Evolutionary conservation across 352 stramenopile genomes (phyloP).

Genomic region (Pythium oligandrum): DNA sequence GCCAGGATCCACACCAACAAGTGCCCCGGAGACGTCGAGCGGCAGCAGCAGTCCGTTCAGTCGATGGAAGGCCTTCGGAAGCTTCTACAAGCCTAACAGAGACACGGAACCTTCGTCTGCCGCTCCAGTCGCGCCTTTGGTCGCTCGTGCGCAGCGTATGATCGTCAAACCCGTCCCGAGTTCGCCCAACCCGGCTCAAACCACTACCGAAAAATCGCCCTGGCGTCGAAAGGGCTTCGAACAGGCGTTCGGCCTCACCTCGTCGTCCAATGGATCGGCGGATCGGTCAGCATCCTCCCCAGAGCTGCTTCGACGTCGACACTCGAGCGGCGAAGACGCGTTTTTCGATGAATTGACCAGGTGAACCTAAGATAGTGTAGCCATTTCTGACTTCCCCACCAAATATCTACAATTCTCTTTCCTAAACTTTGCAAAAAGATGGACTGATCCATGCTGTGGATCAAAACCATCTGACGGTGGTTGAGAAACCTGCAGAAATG

Average conservation of each 20-base stretch:
- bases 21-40: background rate
- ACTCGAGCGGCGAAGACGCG: background rate
- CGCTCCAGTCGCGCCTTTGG: slow-evolving; percentile 14
- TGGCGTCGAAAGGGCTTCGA: slow-evolving; percentile 16
- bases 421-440: too few relatives aligned
- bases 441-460: too few relatives aligned
- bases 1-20: background rate
- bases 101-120: slow-evolving; percentile 3
- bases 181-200: slow-evolving; percentile 8
- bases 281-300: slow-evolving; percentile 6
- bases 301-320: slow-evolving; percentile 1
- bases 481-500: too few relatives aligned
- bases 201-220: slow-evolving; percentile 1
- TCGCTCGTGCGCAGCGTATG: slow-evolving; percentile 27
- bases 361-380: background rate
- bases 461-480: too few relatives aligned
- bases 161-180: slow-evolving; percentile 33
- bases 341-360: background rate
- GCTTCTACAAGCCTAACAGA: slow-evolving; percentile 11
- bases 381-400: too few relatives aligned
- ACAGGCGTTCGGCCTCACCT: slow-evolving; percentile 1
- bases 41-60: slow-evolving; percentile 9
- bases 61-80: slow-evolving; percentile 9
- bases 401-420: too few relatives aligned
- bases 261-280: background rate